Evolutionary conservation across 805 yeast species (phyloP).

Genomic region (Nakazawaea holstii): DNA sequence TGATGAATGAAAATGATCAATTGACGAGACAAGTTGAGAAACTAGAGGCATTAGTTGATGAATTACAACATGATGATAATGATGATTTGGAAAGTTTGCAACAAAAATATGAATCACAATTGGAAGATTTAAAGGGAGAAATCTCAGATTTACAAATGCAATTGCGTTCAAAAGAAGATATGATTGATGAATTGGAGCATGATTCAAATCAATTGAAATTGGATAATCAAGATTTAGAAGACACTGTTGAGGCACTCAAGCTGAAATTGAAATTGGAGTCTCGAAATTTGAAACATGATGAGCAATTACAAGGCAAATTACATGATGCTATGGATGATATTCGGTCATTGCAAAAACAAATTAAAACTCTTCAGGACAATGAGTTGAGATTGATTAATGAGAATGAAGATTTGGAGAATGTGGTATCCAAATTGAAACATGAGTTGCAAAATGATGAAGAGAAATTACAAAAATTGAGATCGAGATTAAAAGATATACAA

Average conservation of each 20-base stretch:
- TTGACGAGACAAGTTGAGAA: conserved; percentile 15
- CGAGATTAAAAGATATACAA: background rate
- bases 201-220: conserved; percentile 5
- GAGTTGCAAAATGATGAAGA: background rate
- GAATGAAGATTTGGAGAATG: background rate
- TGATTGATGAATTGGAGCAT: conserved; percentile 13
- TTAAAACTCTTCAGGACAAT: background rate
- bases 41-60: background rate
- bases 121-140: background rate
- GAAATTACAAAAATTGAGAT: background rate
- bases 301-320: conserved; percentile 7
- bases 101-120: background rate
- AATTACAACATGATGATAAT: background rate
- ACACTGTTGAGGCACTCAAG: conserved; percentile 8
- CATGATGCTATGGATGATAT: conserved; percentile 8
- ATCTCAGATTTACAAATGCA: conserved; percentile 1
- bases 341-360: conserved; percentile 3
- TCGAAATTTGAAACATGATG: conserved; percentile 4
- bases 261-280: conserved; percentile 12
- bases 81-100: background rate
- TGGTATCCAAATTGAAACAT: background rate
- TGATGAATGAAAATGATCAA: conserved; percentile 17
- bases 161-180: conserved; percentile 8
- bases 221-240: conserved; percentile 10
- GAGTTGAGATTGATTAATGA: background rate